These are phyloP conservation scores for Tylopilus plumbeoviolaceoides DNA, from an alignment of 768 basidiomycete species.

Conservation along the genomic window DNA sequence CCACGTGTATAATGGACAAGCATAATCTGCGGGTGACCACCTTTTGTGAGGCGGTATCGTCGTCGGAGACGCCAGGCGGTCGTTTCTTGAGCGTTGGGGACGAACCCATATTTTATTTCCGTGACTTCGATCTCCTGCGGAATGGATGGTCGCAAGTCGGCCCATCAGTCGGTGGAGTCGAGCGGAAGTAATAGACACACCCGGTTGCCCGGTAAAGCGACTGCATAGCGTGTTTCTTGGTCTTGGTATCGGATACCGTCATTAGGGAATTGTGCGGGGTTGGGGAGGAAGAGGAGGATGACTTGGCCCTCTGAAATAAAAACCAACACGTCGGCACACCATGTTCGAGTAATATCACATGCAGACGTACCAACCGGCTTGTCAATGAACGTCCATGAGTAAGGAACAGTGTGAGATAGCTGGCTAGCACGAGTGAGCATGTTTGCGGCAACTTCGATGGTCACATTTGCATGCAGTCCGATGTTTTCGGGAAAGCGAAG, in stretches of 20 bases:
- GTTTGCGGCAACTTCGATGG: slow-evolving; percentile 51
- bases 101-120: slow-evolving; percentile 72
- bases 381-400: slow-evolving; percentile 73
- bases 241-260: slow-evolving; percentile 81
- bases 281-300: slow-evolving; percentile 61
- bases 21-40: slow-evolving; percentile 68
- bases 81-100: slow-evolving; percentile 60
- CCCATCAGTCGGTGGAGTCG: neutral
- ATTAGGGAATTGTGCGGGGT: slow-evolving; percentile 56
- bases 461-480: slow-evolving; percentile 51
- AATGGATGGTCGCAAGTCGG: neutral
- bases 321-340: neutral
- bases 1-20: slow-evolving; percentile 77
- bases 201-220: slow-evolving; percentile 48
- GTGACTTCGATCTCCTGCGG: slow-evolving; percentile 71
- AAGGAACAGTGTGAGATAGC: slow-evolving; percentile 57
- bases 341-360: neutral
- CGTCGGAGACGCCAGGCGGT: slow-evolving; percentile 66
- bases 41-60: slow-evolving; percentile 68
- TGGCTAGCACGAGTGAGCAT: slow-evolving; percentile 60
- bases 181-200: slow-evolving; percentile 38
- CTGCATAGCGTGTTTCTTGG: slow-evolving; percentile 54
- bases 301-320: slow-evolving; percentile 54
- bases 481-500: slow-evolving; percentile 70
- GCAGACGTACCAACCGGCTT: slow-evolving; percentile 58